Percentiles rank a stretch among this genome's conserved stretches.
Evolutionary conservation across 106 monocot genomes (phyloP).

Genomic region (Dendrobium nobile): DNA sequence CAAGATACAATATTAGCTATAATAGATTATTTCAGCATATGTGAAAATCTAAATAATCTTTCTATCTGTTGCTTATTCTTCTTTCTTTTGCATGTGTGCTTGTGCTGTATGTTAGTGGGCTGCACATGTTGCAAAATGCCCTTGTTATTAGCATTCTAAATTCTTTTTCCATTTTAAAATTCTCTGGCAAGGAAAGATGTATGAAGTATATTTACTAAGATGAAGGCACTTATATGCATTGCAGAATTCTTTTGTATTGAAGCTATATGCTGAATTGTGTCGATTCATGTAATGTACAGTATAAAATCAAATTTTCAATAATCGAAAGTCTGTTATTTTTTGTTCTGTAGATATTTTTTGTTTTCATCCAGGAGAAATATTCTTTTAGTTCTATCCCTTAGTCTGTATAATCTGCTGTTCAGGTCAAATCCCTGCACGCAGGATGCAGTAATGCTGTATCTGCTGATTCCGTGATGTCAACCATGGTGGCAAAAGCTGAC

Average conservation of each 20-base stretch:
- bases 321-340: neutral
- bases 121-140: too few species aligned
- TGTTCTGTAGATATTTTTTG: neutral
- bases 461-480: constrained; percentile 44
- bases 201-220: neutral
- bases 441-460: constrained; percentile 37
- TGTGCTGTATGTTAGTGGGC: too few species aligned
- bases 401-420: constrained; percentile 32
- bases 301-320: neutral
- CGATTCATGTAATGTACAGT: neutral
- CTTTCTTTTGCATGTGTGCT: too few species aligned
- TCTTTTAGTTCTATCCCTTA: neutral
- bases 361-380: neutral
- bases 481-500: constrained; percentile 22
- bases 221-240: neutral
- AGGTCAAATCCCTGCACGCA: constrained; percentile 26
- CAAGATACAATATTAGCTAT: too few species aligned
- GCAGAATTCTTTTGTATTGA: neutral
- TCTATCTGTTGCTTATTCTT: too few species aligned
- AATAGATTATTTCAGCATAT: too few species aligned
- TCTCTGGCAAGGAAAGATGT: neutral
- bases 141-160: neutral
- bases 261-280: neutral
- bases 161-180: neutral
- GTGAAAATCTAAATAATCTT: too few species aligned